Base-by-base conservation (phyloP, 1,284 basidiomycete genomes). In the Cutaneotrichosporon spelunceum region DNA sequence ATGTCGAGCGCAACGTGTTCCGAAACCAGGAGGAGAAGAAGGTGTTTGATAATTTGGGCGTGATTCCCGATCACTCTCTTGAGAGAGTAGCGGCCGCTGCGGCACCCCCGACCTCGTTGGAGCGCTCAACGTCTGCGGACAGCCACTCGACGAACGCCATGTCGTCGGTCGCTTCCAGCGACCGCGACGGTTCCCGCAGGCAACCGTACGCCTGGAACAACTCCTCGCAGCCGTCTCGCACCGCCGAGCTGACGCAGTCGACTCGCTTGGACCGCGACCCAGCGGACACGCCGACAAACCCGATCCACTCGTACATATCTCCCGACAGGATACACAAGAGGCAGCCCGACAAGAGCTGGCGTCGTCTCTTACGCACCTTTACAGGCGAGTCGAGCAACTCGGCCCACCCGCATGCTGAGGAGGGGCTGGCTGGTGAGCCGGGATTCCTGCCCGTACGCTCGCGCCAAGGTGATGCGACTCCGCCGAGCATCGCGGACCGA, bases 251-350 rank as follows among this genome's bases (percentile, higher is more conserved):
- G 24, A 30, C 27, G 26, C 49, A 29, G 23, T 49, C 36, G 23
- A 48, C 48, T 21, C 34, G 13, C 36, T 27, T 21, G 26, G 29
- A 14, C 16, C 10, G 33, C 30, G 21, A 21, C 19, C n/a, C 47
- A 19, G 27, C 42, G 1, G 47, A 34, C 45, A 26, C 10, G 9
- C 23, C 21, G 5, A 48, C 50, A 4, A 44, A 26, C 26, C 59
- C 30, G 36, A 53, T 66, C n/a, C 64, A 66, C 64, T 63, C 61
- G 47, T 63, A 53, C 54, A 66, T 66, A 21, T 59, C 64, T 4
- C 57, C 64, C 13, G 29, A 48, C 14, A 11, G 59, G 23, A 23
- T 42, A 36, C 54, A 57, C 39, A 45, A 52, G 53, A 53, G 54
- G 53, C 53, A 60, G 53, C 48, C 48, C 33, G 58, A 56, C 30